These are phyloP conservation scores for Phanerodontia chrysosporium DNA, from an alignment of 768 basidiomycete genomes.

Conservation along the genomic window DNA sequence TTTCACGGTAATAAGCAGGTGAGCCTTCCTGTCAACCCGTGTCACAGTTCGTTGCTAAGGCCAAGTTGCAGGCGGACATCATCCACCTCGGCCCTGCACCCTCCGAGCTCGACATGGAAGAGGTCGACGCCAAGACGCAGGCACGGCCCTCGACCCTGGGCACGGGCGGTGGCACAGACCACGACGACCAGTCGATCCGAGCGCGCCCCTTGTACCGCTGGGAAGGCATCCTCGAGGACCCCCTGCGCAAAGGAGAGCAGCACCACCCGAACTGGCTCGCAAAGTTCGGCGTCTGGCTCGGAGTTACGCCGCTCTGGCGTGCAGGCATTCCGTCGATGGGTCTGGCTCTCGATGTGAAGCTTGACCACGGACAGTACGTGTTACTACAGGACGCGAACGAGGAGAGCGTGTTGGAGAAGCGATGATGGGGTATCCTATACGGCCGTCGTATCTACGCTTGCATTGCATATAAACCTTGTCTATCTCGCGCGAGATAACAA, in stretches of 20 bases:
- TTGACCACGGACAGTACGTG: slow-evolving; percentile 58
- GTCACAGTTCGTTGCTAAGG: background rate
- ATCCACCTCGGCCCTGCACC: slow-evolving; percentile 55
- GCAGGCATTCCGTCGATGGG: slow-evolving; percentile 47
- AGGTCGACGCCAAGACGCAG: slow-evolving; percentile 52
- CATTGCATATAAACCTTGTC: no score
- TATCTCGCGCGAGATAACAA: no score
- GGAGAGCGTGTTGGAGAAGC: background rate
- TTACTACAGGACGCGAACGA: slow-evolving; percentile 23
- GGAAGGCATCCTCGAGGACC: slow-evolving; percentile 64
- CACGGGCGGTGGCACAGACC: slow-evolving; percentile 68
- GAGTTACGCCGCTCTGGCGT: slow-evolving; percentile 61
- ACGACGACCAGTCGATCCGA: slow-evolving; percentile 57
- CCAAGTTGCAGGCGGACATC: slow-evolving; percentile 45
- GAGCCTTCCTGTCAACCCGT: slow-evolving; percentile 18
- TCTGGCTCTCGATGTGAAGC: slow-evolving; percentile 53
- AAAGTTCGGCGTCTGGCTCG: slow-evolving; percentile 66
- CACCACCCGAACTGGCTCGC: slow-evolving; percentile 38
- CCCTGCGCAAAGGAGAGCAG: slow-evolving; percentile 33
- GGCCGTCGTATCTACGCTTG: background rate
- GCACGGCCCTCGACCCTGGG: slow-evolving; percentile 51
- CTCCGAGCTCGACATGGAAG: slow-evolving; percentile 57
- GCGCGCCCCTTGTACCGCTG: slow-evolving; percentile 62
- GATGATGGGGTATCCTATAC: background rate
- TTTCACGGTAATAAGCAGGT: slow-evolving; percentile 52